phyloP scores from a whole-genome alignment of 2,329 filamentous ascomycete genomes.

The Hypoxylon sp. region DNA sequence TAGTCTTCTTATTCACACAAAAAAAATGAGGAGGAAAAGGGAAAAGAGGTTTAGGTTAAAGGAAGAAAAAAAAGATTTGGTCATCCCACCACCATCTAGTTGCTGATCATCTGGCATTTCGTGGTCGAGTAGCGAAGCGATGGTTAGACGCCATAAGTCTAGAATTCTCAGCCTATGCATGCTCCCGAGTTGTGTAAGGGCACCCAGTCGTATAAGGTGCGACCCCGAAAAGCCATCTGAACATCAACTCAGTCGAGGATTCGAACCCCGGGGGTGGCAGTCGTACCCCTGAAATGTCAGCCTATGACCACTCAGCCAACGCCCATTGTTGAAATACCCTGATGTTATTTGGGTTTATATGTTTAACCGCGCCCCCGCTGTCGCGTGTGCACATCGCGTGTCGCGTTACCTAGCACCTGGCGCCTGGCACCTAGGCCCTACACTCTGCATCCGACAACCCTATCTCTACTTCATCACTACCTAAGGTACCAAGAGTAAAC shows the following conservation, averaged over 20 bases:
- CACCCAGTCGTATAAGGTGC: slow-evolving; percentile 11
- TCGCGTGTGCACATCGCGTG: background rate
- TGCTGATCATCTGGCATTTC: background rate
- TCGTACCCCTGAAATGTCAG: slow-evolving; percentile 5
- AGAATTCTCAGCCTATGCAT: background rate
- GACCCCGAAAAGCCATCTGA: background rate
- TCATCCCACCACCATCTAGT: slow-evolving; percentile 5
- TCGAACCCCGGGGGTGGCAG: slow-evolving; percentile 19
- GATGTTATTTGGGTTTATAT: slow-evolving; percentile 3
- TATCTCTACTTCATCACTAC: background rate
- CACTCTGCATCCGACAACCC: background rate
- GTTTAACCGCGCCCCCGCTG: background rate
- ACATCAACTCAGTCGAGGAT: slow-evolving; percentile 5
- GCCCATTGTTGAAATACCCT: background rate
- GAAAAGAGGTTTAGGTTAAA: background rate
- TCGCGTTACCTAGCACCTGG: background rate
- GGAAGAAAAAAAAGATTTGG: slow-evolving; percentile 6
- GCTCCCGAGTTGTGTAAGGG: slow-evolving; percentile 6
- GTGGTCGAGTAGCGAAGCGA: background rate
- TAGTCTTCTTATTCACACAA: background rate
- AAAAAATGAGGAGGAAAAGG: background rate
- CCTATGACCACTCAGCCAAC: slow-evolving; percentile 27
- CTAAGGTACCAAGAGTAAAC: background rate
- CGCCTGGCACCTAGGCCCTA: background rate
- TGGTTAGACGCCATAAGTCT: background rate